A percentile compares a stretch with the other conserved stretches of the same genome.
phyloP scores from a whole-genome alignment of 306 rosid species.

The Dryas drummondii region DNA sequence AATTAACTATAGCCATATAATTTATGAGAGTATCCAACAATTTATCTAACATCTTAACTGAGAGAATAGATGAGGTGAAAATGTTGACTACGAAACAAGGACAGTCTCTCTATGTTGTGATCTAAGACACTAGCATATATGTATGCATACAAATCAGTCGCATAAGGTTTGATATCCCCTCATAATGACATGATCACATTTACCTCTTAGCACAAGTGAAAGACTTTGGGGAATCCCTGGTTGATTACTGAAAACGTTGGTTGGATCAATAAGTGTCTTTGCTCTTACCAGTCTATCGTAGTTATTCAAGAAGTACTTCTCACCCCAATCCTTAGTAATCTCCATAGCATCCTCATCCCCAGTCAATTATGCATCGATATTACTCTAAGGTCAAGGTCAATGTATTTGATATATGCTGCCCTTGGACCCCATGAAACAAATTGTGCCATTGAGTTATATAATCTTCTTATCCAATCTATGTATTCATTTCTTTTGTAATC shows the following conservation, averaged over 20 bases:
- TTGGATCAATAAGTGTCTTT: slow-evolving; percentile 61
- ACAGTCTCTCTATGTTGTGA: background rate
- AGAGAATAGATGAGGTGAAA: background rate
- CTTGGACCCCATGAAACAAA: slow-evolving; percentile 75
- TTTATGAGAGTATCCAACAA: no score
- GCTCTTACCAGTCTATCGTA: slow-evolving; percentile 72
- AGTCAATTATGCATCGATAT: slow-evolving; percentile 15
- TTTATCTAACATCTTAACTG: no score
- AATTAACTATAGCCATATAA: no score
- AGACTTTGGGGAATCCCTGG: slow-evolving; percentile 71
- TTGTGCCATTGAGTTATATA: slow-evolving; percentile 53
- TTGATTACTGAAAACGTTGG: slow-evolving; percentile 56
- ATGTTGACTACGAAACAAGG: background rate
- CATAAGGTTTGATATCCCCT: no score
- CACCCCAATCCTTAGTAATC: slow-evolving; percentile 67
- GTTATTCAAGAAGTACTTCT: slow-evolving; percentile 67
- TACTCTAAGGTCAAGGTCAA: slow-evolving; percentile 73
- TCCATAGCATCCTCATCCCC: slow-evolving; percentile 30
- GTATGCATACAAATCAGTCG: no score
- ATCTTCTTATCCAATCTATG: slow-evolving; percentile 58
- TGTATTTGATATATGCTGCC: slow-evolving; percentile 71
- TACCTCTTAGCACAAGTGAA: background rate
- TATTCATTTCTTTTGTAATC: slow-evolving; percentile 45
- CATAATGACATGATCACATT: background rate
- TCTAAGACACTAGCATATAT: no score